Percentiles rank a stretch among this genome's conserved stretches.
phyloP scores from a whole-genome alignment of 257 asterid genomes.

The Hygrophila difformis region DNA sequence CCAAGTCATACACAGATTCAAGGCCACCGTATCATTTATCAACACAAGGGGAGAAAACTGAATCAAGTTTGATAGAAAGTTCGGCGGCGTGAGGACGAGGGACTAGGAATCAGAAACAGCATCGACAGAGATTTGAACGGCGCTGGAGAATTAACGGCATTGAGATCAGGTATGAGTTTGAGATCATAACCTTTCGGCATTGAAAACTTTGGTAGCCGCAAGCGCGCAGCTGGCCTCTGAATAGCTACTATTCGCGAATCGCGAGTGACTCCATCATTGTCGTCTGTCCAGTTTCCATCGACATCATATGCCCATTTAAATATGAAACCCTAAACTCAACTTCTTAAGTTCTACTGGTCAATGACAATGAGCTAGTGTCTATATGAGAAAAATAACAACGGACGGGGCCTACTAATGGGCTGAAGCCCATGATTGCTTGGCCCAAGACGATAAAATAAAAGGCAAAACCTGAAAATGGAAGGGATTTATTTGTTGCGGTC shows the following conservation, averaged over 20 bases:
- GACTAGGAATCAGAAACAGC: conserved; percentile 60
- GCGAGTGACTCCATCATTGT: conserved; percentile 43
- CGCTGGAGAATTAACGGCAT: conserved; percentile 77
- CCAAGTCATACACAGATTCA: neutral
- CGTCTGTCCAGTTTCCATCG: neutral
- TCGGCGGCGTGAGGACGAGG: conserved; percentile 84
- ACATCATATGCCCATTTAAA: too few relatives aligned
- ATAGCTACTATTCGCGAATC: conserved; percentile 44
- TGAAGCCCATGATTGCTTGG: neutral
- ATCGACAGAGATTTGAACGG: conserved; percentile 53
- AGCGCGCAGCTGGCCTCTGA: conserved; percentile 79
- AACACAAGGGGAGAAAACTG: conserved; percentile 47
- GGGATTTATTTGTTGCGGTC: neutral
- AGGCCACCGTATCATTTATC: conserved; percentile 34
- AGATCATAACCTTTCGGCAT: conserved; percentile 78
- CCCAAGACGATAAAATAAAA: neutral
- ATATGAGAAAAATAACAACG: neutral
- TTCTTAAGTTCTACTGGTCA: too few relatives aligned
- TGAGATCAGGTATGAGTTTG: conserved; percentile 63
- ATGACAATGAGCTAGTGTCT: too few relatives aligned
- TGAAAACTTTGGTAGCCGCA: conserved; percentile 83
- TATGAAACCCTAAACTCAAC: too few relatives aligned
- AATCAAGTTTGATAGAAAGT: conserved; percentile 44
- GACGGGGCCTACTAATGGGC: neutral
- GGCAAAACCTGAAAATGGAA: too few relatives aligned